These are phyloP conservation scores for Sporothrix brunneoviolacea DNA, from an alignment of 2,329 filamentous ascomycete species.

Conservation along the genomic window DNA sequence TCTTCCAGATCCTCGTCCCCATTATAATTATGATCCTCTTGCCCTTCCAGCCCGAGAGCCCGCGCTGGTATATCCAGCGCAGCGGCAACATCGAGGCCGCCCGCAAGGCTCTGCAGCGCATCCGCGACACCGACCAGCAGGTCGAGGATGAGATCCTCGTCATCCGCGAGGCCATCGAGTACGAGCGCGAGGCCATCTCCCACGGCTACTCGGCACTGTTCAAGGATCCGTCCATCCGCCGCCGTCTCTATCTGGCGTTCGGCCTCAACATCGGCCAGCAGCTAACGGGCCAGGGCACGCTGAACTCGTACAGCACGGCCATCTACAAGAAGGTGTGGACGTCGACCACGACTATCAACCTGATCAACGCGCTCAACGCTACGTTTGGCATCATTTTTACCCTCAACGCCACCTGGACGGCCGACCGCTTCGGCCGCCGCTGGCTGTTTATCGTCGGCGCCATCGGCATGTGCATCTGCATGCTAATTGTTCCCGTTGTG, in stretches of 20 bases:
- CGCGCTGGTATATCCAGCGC: conserved; percentile 61
- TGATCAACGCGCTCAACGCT: conserved; percentile 69
- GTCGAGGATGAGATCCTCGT: conserved; percentile 59
- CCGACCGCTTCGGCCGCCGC: conserved; percentile 64
- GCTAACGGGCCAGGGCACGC: conserved; percentile 63
- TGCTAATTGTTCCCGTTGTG: conserved; percentile 54
- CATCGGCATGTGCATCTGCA: conserved; percentile 62
- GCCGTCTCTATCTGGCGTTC: conserved; percentile 58
- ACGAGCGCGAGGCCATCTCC: conserved; percentile 63
- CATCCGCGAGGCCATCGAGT: conserved; percentile 63
- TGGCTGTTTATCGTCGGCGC: conserved; percentile 63
- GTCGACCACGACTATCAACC: conserved; percentile 51
- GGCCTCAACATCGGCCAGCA: conserved; percentile 66
- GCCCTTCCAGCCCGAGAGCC: conserved; percentile 61
- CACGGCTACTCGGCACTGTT: conserved; percentile 58
- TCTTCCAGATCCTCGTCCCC: conserved; percentile 66
- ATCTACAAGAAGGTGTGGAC: conserved; percentile 67
- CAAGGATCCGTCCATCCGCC: conserved; percentile 62
- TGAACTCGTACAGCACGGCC: conserved; percentile 67
- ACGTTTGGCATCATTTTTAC: conserved; percentile 69
- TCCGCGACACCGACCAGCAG: conserved; percentile 58
- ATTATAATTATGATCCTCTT: conserved; percentile 53
- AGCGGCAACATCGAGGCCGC: conserved; percentile 55
- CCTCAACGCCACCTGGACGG: conserved; percentile 65
- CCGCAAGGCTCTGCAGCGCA: conserved; percentile 47